These are phyloP conservation scores for Chaetoceros tenuissimus DNA, from an alignment of 108 stramenopile genomes.

Conservation along the genomic window DNA sequence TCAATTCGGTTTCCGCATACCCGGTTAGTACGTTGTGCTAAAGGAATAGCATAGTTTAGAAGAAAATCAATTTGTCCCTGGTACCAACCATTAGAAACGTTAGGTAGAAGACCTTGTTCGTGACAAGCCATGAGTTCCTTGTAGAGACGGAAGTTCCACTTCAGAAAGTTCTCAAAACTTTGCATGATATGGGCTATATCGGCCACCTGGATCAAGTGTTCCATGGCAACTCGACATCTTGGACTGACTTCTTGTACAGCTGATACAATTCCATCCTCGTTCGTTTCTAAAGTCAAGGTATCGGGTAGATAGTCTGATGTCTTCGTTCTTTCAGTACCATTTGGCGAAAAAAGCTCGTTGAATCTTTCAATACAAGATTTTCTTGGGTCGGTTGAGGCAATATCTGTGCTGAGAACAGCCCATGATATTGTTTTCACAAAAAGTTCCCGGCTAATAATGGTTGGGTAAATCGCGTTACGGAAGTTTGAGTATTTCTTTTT, in stretches of 20 bases:
- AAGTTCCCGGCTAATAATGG: neutral
- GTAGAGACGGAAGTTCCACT: constrained; percentile 42
- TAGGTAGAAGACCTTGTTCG: constrained; percentile 11
- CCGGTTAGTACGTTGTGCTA: constrained; percentile 1
- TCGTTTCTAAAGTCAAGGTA: no score
- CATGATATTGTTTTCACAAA: neutral
- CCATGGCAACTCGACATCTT: constrained; percentile 24
- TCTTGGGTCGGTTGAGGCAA: constrained; percentile 17
- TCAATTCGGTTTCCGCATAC: neutral
- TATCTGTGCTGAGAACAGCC: constrained; percentile 23
- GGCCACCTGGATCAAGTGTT: constrained; percentile 30
- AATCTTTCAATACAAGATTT: constrained; percentile 14
- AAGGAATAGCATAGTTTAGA: constrained; percentile 23
- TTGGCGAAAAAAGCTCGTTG: no score
- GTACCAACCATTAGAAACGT: constrained; percentile 23
- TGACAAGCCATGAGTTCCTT: constrained; percentile 24
- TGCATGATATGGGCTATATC: constrained; percentile 44
- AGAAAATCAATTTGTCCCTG: constrained; percentile 34
- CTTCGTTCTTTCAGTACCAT: no score
- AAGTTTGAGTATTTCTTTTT: constrained; percentile 11
- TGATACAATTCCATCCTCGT: no score
- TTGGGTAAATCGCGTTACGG: constrained; percentile 12
- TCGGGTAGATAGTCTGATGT: no score
- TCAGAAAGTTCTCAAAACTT: constrained; percentile 33
- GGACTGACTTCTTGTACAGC: no score